These are phyloP conservation scores for Trichoderma harzianum DNA, from an alignment of 2,329 filamentous ascomycete genomes.

Conservation along the genomic window DNA sequence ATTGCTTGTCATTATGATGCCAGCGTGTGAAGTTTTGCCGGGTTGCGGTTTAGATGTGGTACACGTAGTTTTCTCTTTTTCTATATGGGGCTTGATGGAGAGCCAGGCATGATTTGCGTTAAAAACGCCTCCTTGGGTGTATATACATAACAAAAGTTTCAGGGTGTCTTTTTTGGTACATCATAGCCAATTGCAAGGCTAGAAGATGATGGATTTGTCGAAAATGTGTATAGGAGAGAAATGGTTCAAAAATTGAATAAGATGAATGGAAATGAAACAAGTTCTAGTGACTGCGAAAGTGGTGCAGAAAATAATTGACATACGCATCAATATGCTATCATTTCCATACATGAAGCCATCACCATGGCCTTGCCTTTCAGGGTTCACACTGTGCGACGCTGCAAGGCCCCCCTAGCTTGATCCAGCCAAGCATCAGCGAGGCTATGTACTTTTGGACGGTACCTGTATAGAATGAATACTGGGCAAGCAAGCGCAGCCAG, in stretches of 20 bases:
- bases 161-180: not conserved
- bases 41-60: not conserved
- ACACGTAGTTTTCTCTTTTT: not conserved
- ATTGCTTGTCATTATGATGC: not conserved
- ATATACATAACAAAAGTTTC: conserved; percentile 5
- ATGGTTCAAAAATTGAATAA: not conserved
- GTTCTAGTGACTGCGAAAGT: not conserved
- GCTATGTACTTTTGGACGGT: not conserved
- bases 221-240: not conserved
- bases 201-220: not conserved
- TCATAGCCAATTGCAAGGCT: not conserved
- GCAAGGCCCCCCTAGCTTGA: conserved; percentile 1
- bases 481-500: not conserved
- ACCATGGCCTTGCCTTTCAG: not conserved
- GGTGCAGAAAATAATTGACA: not conserved
- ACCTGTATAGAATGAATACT: not conserved
- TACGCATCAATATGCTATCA: not conserved
- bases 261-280: not conserved
- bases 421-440: not conserved
- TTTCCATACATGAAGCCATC: not conserved
- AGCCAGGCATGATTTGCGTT: not conserved
- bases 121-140: not conserved
- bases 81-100: not conserved
- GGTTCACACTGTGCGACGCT: conserved; percentile 15
- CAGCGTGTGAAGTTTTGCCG: not conserved